Percentiles rank a stretch among this genome's conserved stretches.
Conservation (phyloP, 306 rosid species). For the Cercis canadensis region DNA sequence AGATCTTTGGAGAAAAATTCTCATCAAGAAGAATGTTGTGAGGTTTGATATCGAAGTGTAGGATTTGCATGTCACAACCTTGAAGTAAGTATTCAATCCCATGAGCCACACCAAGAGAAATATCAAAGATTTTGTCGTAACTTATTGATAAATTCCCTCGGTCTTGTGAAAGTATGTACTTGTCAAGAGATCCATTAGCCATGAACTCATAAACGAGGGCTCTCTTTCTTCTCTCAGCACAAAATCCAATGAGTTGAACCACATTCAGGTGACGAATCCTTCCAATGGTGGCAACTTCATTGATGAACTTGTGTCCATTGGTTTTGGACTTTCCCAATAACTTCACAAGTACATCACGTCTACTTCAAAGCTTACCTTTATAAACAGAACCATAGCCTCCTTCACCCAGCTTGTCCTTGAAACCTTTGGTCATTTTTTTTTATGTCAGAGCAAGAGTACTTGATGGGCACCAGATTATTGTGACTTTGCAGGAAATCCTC, state of each 20-base stretch:
- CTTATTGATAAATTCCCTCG: background rate
- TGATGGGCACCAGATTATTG: too few species aligned
- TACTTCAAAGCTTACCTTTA: background rate
- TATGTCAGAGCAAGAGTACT: too few species aligned
- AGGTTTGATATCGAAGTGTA: conserved; percentile 33
- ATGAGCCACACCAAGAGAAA: conserved; percentile 27
- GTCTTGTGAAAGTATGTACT: conserved; percentile 17
- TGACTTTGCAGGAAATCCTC: too few species aligned
- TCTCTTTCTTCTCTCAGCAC: conserved; percentile 30
- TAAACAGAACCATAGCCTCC: too few species aligned
- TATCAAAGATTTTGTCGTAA: conserved; percentile 1
- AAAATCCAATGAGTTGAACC: conserved; percentile 31
- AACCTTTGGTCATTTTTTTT: too few species aligned
- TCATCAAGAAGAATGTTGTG: conserved; percentile 24
- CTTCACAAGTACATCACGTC: too few species aligned
- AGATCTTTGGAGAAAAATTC: conserved; percentile 25
- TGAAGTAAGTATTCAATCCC: conserved; percentile 29
- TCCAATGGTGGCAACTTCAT: conserved; percentile 35
- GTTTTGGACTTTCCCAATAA: too few species aligned
- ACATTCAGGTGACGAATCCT: conserved; percentile 30
- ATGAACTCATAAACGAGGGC: conserved; percentile 33
- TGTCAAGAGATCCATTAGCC: conserved; percentile 35
- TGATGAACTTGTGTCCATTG: conserved; percentile 34
- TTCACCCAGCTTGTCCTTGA: too few species aligned
- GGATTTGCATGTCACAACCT: conserved; percentile 36